Percentiles rank a stretch among this genome's conserved stretches.
These are phyloP conservation scores for Haberlea rhodopensis DNA, from an alignment of 257 asterid species.

Conservation along the genomic window DNA sequence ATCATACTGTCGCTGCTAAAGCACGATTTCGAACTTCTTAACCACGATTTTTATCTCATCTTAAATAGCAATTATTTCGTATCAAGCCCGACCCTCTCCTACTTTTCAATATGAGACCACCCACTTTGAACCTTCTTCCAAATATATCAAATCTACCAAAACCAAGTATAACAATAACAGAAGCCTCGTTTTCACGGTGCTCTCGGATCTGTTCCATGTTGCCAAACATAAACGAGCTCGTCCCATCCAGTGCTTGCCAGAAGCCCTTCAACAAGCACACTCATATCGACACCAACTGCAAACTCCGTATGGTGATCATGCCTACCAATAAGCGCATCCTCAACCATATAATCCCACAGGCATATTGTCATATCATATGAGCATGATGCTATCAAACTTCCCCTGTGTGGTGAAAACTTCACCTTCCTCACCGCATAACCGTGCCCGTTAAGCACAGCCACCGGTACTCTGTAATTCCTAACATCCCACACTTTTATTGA, in stretches of 20 bases:
- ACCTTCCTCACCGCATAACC: constrained; percentile 92
- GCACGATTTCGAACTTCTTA: no score
- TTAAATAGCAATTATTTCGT: no score
- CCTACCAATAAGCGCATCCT: constrained; percentile 82
- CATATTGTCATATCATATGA: constrained; percentile 94
- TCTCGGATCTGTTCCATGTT: constrained; percentile 96
- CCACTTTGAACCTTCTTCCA: not conserved
- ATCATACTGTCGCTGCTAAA: no score
- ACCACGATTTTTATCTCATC: no score
- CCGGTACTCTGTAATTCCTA: constrained; percentile 76
- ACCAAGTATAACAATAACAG: constrained; percentile 13
- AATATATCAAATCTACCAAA: constrained; percentile 12
- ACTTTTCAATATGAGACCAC: no score
- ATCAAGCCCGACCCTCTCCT: no score
- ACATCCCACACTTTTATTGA: constrained; percentile 94
- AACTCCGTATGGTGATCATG: constrained; percentile 96
- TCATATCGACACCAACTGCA: constrained; percentile 93
- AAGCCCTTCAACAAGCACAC: constrained; percentile 95
- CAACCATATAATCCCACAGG: constrained; percentile 96
- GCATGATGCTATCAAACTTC: constrained; percentile 71
- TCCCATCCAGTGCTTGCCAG: constrained; percentile 99
- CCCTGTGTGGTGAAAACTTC: constrained; percentile 88
- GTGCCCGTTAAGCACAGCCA: constrained; percentile 88
- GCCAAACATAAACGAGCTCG: constrained; percentile 93
- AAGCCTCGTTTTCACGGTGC: constrained; percentile 50